Conservation (phyloP, 108 stramenopile species). For the Cyclotella kingstonii region DNA sequence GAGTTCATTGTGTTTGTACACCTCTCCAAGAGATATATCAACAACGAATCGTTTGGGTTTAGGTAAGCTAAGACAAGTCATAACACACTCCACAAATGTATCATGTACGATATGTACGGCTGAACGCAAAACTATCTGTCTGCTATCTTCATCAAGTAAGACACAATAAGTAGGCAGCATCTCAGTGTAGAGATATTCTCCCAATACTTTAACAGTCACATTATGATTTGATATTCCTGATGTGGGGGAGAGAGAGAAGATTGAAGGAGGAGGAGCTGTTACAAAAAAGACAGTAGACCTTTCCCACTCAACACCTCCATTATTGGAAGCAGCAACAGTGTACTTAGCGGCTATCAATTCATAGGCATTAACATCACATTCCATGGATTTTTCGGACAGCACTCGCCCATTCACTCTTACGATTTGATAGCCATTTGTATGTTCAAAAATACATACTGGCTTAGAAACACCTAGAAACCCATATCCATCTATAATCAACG, state of each 20-base stretch:
- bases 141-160: not conserved
- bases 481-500: not conserved
- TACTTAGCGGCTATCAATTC: not conserved
- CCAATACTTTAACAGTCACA: slow-evolving; percentile 1
- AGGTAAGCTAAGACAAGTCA: not conserved
- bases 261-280: slow-evolving; percentile 6
- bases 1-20: not conserved
- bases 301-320: slow-evolving; percentile 3
- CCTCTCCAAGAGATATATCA: not conserved
- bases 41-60: not conserved
- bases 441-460: not conserved
- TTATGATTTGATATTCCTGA: not conserved
- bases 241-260: not conserved
- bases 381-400: not conserved
- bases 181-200: not conserved
- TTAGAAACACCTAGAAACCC: not conserved
- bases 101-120: not conserved
- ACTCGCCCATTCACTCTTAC: not conserved
- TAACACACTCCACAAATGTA: not conserved
- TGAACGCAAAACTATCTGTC: not conserved
- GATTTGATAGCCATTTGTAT: not conserved
- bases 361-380: slow-evolving; percentile 1
- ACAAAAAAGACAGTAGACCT: not conserved
- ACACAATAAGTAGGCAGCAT: not conserved
- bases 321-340: not conserved